phyloP scores from a whole-genome alignment of 129 eudicot species.

The Gnaphalium uliginosum region DNA sequence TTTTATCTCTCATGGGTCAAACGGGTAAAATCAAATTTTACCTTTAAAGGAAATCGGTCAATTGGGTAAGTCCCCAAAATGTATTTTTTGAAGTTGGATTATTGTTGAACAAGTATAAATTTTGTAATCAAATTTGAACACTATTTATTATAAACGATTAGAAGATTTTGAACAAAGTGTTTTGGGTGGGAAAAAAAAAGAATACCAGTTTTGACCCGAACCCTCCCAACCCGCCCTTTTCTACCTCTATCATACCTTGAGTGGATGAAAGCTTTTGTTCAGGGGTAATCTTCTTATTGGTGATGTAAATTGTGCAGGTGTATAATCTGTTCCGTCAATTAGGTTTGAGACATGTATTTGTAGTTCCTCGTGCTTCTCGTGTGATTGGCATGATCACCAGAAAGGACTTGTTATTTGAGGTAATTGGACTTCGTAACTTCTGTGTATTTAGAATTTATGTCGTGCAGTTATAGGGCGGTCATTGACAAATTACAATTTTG shows the following conservation, averaged over 20 bases:
- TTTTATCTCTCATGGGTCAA: background rate
- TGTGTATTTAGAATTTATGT: slow-evolving; percentile 8
- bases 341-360: slow-evolving; percentile 89
- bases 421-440: slow-evolving; percentile 29
- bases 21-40: background rate
- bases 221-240: background rate
- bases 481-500: slow-evolving; percentile 14
- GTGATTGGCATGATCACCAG: slow-evolving; percentile 92
- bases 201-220: background rate
- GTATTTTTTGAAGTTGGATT: background rate
- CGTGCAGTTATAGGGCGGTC: background rate
- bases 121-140: background rate
- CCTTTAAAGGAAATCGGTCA: background rate
- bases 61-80: background rate
- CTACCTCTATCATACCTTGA: background rate
- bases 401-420: slow-evolving; percentile 95
- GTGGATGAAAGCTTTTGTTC: background rate
- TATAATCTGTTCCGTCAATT: slow-evolving; percentile 95
- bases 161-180: background rate
- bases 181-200: background rate
- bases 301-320: slow-evolving; percentile 54
- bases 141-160: background rate
- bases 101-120: background rate
- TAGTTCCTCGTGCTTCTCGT: slow-evolving; percentile 98
- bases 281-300: background rate